phyloP scores from a whole-genome alignment of 768 basidiomycete species.

The Tricholoma flavovirens region DNA sequence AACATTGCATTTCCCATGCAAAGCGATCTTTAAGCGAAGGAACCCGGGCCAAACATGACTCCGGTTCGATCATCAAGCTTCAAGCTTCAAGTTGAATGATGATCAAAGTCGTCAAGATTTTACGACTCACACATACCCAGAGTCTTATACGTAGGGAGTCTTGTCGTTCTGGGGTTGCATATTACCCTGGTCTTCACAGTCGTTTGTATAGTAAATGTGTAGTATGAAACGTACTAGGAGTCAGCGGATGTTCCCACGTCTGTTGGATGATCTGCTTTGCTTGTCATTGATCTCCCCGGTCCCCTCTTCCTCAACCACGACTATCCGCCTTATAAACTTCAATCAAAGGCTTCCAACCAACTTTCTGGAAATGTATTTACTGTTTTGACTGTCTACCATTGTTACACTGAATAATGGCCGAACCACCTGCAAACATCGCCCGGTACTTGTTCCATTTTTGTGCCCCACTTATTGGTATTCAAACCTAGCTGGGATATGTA shows the following conservation, averaged over 20 bases:
- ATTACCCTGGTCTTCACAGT: no score
- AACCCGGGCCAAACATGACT: no score
- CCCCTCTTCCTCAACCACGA: constrained; percentile 3
- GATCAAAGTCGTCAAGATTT: no score
- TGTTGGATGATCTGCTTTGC: constrained; percentile 7
- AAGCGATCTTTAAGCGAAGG: no score
- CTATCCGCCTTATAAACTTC: constrained; percentile 3
- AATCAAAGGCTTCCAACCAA: constrained; percentile 2
- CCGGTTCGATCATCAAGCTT: no score
- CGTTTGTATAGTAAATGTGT: no score
- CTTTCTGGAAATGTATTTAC: constrained; percentile 28
- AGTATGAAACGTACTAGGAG: no score
- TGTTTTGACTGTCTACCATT: constrained; percentile 18
- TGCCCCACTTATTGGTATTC: neutral
- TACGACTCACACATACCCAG: no score
- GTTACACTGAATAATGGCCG: constrained; percentile 30
- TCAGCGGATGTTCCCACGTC: constrained; percentile 18
- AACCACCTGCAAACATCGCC: constrained; percentile 39
- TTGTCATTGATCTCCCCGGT: constrained; percentile 12
- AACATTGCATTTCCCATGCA: no score
- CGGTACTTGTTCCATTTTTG: constrained; percentile 27
- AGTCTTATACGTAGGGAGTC: no score
- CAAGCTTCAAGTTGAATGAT: no score
- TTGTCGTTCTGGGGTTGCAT: no score
- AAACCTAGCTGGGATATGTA: constrained; percentile 21